Conservation (phyloP, 768 basidiomycete species). For the Mycena epipterygia region DNA sequence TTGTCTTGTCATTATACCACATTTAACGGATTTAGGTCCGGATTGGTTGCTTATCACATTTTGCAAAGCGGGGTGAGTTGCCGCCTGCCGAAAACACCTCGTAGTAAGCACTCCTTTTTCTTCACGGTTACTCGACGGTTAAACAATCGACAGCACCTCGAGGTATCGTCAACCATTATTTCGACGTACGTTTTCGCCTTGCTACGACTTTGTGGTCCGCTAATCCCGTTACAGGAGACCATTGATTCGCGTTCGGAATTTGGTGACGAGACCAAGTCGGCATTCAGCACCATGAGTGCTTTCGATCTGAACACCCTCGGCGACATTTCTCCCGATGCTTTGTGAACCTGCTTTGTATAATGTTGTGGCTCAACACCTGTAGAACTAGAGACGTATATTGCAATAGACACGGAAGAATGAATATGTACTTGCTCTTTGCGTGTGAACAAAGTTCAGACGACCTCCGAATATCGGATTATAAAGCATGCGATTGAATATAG, state of each 20-base stretch:
- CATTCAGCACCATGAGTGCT: slow-evolving; percentile 71
- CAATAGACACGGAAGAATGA: slow-evolving; percentile 28
- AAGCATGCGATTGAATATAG: slow-evolving; percentile 34
- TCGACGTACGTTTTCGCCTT: slow-evolving; percentile 75
- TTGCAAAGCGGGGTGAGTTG: slow-evolving; percentile 91
- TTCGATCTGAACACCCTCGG: slow-evolving; percentile 70
- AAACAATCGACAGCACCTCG: slow-evolving; percentile 74
- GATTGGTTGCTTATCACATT: slow-evolving; percentile 91
- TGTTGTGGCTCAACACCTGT: neutral
- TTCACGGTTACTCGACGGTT: neutral
- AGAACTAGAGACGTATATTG: slow-evolving; percentile 20
- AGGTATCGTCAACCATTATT: slow-evolving; percentile 91
- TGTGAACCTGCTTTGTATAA: slow-evolving; percentile 49
- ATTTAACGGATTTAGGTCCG: slow-evolving; percentile 67
- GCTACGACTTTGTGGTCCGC: slow-evolving; percentile 14
- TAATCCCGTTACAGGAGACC: slow-evolving; percentile 66
- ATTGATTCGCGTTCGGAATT: slow-evolving; percentile 80
- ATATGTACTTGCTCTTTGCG: neutral
- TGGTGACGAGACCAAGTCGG: slow-evolving; percentile 78
- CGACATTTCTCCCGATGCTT: slow-evolving; percentile 80
- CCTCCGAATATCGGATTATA: too few species aligned
- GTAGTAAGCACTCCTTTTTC: slow-evolving; percentile 69
- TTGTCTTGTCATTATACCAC: neutral
- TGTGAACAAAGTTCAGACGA: too few species aligned
- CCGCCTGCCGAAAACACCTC: slow-evolving; percentile 93